These are phyloP conservation scores for Lagerstroemia speciosa DNA, from an alignment of 345 rosid species.

Conservation along the genomic window DNA sequence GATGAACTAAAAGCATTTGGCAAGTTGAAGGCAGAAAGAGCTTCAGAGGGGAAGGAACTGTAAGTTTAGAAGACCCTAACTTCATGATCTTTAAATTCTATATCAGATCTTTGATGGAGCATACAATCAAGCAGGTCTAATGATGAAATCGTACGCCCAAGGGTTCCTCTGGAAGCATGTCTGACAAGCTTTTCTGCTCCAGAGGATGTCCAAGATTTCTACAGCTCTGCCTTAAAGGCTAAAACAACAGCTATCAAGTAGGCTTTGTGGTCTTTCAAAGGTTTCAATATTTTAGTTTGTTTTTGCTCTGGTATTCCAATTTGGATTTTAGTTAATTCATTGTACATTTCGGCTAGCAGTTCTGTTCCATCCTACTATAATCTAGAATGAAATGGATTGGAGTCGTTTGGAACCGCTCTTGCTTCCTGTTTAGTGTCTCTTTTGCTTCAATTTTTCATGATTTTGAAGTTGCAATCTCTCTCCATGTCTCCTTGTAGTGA, in stretches of 20 bases:
- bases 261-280: conserved; percentile 18
- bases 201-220: conserved; percentile 74
- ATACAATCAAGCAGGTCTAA: conserved; percentile 41
- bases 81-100: conserved; percentile 14
- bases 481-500: background rate
- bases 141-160: conserved; percentile 84
- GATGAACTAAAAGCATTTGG: conserved; percentile 67
- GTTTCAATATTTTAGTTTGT: background rate
- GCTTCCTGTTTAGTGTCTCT: background rate
- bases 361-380: background rate
- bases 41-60: conserved; percentile 63
- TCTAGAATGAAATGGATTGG: background rate
- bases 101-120: conserved; percentile 17
- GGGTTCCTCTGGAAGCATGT: conserved; percentile 95
- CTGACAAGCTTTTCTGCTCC: conserved; percentile 72
- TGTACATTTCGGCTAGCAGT: background rate
- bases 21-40: conserved; percentile 57
- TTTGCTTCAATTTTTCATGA: background rate
- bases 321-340: background rate
- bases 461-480: background rate
- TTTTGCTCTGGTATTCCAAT: background rate
- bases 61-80: conserved; percentile 33
- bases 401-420: background rate
- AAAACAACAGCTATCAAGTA: conserved; percentile 91
- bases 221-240: conserved; percentile 77